These are phyloP conservation scores for Voacanga thouarsii DNA, from an alignment of 257 asterid species.

Conservation along the genomic window DNA sequence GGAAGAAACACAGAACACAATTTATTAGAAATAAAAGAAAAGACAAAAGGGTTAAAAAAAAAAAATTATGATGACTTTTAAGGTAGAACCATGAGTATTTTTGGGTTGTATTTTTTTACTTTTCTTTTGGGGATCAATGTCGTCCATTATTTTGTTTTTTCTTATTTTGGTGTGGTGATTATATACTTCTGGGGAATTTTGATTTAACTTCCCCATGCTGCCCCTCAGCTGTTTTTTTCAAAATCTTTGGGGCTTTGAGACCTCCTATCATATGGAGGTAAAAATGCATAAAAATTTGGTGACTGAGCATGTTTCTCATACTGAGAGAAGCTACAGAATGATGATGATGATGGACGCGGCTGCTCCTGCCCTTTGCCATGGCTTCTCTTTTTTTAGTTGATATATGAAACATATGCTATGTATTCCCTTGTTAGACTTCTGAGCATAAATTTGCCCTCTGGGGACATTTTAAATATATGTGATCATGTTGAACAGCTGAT, in stretches of 20 bases:
- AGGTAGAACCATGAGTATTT: conserved; percentile 18
- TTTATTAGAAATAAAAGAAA: conserved; percentile 11
- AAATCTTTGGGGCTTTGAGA: conserved; percentile 17
- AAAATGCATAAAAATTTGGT: not conserved
- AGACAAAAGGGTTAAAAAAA: conserved; percentile 7
- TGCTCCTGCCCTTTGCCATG: not conserved
- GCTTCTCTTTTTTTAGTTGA: not conserved
- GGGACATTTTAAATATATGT: not conserved
- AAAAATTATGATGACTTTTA: conserved; percentile 11
- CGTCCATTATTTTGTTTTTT: conserved; percentile 10
- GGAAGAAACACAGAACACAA: conserved; percentile 17
- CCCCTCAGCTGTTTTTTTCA: conserved; percentile 20
- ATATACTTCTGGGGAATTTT: conserved; percentile 23
- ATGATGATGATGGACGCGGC: not conserved
- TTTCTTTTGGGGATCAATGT: conserved; percentile 16
- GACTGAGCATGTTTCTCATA: not conserved
- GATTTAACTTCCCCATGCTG: conserved; percentile 16
- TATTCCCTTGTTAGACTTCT: not conserved
- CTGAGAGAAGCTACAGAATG: not conserved
- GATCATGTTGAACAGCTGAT: not conserved
- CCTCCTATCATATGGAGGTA: not conserved
- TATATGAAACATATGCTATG: not conserved
- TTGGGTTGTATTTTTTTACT: conserved; percentile 24
- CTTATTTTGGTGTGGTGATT: conserved; percentile 1
- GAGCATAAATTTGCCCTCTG: not conserved